Evolutionary conservation across 2,329 filamentous ascomycete species (phyloP), one percentile per base, ranked within the genome.

Genomic region (Bipolaris zeicola): DNA sequence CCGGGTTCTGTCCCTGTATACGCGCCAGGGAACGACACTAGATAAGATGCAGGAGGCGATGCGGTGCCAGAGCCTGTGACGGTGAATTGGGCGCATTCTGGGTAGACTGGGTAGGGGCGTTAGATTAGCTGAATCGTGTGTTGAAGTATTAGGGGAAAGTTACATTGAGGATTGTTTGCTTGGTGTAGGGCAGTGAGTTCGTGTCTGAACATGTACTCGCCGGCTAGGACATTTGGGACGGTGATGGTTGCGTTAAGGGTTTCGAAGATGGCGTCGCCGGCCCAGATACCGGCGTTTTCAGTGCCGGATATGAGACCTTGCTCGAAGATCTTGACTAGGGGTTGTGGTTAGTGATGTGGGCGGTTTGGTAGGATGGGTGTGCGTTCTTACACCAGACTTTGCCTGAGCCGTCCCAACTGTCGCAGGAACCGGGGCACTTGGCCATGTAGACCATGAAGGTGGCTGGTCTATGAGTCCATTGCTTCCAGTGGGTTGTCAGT

Each of bases 161-260:
- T 62, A 70, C 79, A 81, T 66, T 81, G 79, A 6, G 80, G 79
- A 61, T 73, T 78, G 60, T 83, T 81, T 18, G 78, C 75, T 69
- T 85, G 82, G 70, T 85, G 82, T 3, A 85, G 77, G 43, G 83
- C 83, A 18, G 85, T 76, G 54, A 85, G 74, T 75, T 86, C 83
- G 69, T 85, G 83, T 52, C 83, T 78, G 70, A 85, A 80, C 55
- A 85, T 77, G 66, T 86, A 85, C 68, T 83, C 81, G 47, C 84
- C 83, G 1, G 83, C 74, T 3, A 70, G 55, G 18, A 44, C 71
- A 81, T 73, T 66, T 1, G 83, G 83, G 57, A 86, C 81, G 13
- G 74, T 82, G 72, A 77, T 79, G 3, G 80, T 81, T 78, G 79
- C 85, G 55, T 79, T 68, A 10, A 81, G 71, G 7, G 76, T 79